Percentiles rank a stretch among this genome's conserved stretches.
Evolutionary conservation across 2,329 filamentous ascomycete genomes (phyloP).

Genomic region (Alternaria sp.): DNA sequence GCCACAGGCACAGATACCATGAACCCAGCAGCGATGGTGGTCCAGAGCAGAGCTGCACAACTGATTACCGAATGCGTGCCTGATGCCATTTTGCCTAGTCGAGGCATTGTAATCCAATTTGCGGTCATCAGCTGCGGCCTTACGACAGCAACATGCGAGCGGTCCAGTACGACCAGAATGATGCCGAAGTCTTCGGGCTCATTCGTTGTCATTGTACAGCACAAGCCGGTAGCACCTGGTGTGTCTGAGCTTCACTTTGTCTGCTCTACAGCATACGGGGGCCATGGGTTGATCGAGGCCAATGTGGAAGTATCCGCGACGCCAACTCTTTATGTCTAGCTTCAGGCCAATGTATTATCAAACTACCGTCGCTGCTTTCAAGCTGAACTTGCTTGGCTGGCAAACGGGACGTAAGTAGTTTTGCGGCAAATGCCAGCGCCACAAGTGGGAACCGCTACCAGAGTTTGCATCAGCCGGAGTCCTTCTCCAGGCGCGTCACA

Average conservation of each 20-base stretch:
- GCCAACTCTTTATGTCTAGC: constrained; percentile 25
- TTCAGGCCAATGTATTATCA: constrained; percentile 29
- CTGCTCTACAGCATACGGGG: not conserved
- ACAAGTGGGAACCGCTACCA: constrained; percentile 47
- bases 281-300: constrained; percentile 9
- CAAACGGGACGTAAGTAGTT: constrained; percentile 43
- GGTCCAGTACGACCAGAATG: constrained; percentile 7
- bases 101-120: constrained; percentile 7
- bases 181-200: not conserved
- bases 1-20: constrained; percentile 32
- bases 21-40: constrained; percentile 27
- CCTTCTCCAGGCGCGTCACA: constrained; percentile 46
- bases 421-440: constrained; percentile 45
- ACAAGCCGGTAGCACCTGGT: constrained; percentile 1
- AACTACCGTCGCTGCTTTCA: constrained; percentile 34
- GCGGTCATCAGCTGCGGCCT: constrained; percentile 4
- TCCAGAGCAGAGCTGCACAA: constrained; percentile 29
- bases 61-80: constrained; percentile 11
- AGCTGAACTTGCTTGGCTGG: constrained; percentile 39
- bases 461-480: constrained; percentile 41
- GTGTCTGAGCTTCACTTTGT: not conserved
- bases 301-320: constrained; percentile 16
- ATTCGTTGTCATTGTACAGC: not conserved
- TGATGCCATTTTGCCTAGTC: constrained; percentile 12
- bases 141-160: not conserved